Evolutionary conservation across 2,329 filamentous ascomycete genomes (phyloP).

Genomic region (Alternaria burnsii): DNA sequence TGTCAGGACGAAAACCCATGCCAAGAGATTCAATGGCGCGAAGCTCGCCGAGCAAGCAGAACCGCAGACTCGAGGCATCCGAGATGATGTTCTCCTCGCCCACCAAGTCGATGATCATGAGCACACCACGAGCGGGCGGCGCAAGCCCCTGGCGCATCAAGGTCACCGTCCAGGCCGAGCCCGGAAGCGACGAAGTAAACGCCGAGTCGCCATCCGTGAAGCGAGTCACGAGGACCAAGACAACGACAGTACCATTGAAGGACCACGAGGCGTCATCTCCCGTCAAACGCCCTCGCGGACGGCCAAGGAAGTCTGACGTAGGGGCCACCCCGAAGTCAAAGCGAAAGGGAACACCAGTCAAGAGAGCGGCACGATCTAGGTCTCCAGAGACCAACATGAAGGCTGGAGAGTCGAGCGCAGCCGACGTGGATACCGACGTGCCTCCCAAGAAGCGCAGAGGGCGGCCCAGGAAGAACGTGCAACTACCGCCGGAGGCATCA

Average conservation of each 20-base stretch:
- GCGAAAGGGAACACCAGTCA: conserved; percentile 45
- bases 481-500: conserved; percentile 26
- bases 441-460: conserved; percentile 43
- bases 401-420: conserved; percentile 29
- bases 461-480: conserved; percentile 44
- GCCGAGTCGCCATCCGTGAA: conserved; percentile 41
- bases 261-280: conserved; percentile 50
- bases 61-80: conserved; percentile 23
- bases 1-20: conserved; percentile 29
- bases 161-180: conserved; percentile 60
- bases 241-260: conserved; percentile 54
- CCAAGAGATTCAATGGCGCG: conserved; percentile 36
- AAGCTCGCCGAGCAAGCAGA: conserved; percentile 45
- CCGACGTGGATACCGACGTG: conserved; percentile 36
- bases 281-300: conserved; percentile 47
- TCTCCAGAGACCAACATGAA: conserved; percentile 29
- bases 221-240: conserved; percentile 42
- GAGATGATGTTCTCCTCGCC: conserved; percentile 47
- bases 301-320: conserved; percentile 49
- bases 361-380: conserved; percentile 36
- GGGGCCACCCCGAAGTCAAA: conserved; percentile 38
- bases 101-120: conserved; percentile 57
- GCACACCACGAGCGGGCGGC: conserved; percentile 49
- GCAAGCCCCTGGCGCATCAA: conserved; percentile 60
- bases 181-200: conserved; percentile 47